These are phyloP conservation scores for Pontederia crassipes DNA, from an alignment of 176 grass and related monocot species.

Conservation along the genomic window DNA sequence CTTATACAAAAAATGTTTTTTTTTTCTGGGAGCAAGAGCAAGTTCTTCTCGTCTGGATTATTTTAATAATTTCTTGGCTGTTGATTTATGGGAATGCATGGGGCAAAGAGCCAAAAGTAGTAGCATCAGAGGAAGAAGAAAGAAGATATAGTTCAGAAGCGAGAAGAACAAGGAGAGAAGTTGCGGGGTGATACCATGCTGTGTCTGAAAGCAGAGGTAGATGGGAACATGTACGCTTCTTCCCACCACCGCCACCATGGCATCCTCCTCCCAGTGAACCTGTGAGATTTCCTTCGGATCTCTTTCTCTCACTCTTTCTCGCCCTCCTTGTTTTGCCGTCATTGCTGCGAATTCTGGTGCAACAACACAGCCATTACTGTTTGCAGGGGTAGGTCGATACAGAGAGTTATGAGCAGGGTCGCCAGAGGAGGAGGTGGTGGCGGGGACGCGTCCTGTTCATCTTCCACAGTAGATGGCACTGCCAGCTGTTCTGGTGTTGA, in stretches of 20 bases:
- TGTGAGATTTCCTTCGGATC: slow-evolving; percentile 10
- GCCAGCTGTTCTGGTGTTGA: slow-evolving; percentile 9
- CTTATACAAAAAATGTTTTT: no score
- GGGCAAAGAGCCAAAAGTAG: no score
- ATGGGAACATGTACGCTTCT: slow-evolving; percentile 34
- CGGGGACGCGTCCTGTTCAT: slow-evolving; percentile 17
- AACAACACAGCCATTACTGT: background rate
- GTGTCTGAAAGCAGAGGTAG: slow-evolving; percentile 37
- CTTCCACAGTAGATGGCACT: slow-evolving; percentile 20
- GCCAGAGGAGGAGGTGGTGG: slow-evolving; percentile 21
- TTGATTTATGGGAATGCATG: no score
- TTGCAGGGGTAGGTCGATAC: slow-evolving; percentile 52
- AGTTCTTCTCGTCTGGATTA: no score
- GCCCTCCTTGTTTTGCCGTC: background rate
- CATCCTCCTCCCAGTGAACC: slow-evolving; percentile 18
- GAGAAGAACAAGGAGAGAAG: no score
- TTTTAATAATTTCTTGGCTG: no score
- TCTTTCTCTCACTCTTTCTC: background rate
- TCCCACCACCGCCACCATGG: slow-evolving; percentile 7
- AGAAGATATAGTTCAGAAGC: no score
- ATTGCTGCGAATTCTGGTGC: background rate
- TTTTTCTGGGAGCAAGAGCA: no score
- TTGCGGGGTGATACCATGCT: slow-evolving; percentile 9
- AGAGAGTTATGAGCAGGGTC: slow-evolving; percentile 44
- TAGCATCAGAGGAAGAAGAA: no score